A percentile compares a stretch with the other conserved stretches of the same genome.
These are phyloP conservation scores for Microbotryomycetes sp. DNA, from an alignment of 1,284 basidiomycete species.

Conservation along the genomic window DNA sequence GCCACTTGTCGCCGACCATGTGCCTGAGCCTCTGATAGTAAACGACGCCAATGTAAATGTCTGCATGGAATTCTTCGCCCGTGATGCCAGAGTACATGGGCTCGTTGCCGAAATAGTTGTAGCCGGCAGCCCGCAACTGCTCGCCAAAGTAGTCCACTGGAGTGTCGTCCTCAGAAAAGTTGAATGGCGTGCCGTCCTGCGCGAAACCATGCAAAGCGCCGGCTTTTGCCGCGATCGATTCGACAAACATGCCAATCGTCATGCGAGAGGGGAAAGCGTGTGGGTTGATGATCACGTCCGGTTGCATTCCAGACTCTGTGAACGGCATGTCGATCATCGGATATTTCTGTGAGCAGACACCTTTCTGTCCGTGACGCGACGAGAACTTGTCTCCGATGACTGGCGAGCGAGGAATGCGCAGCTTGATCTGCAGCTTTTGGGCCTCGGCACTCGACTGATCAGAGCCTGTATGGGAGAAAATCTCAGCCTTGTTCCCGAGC, in stretches of 20 bases:
- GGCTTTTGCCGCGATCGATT: constrained; percentile 97
- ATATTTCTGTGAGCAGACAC: constrained; percentile 99
- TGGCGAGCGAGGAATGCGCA: constrained; percentile 88
- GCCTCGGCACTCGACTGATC: constrained; percentile 81
- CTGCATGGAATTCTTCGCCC: constrained; percentile 93
- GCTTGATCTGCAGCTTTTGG: constrained; percentile 87
- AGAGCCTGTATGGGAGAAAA: constrained; percentile 49
- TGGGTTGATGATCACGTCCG: constrained; percentile 99
- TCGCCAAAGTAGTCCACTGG: constrained; percentile 96
- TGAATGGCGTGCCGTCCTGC: constrained; percentile 97
- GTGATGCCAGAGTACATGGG: constrained; percentile 99
- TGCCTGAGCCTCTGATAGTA: constrained; percentile 98
- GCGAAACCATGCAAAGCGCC: constrained; percentile 97
- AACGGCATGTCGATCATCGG: constrained; percentile 98
- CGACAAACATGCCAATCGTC: constrained; percentile 99
- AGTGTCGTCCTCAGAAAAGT: constrained; percentile 90
- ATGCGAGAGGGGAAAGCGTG: constrained; percentile 99
- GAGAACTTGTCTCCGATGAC: constrained; percentile 99
- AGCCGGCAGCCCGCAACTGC: constrained; percentile 86
- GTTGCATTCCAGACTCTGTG: constrained; percentile 96
- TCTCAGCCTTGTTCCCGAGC: neutral
- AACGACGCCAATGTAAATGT: constrained; percentile 97
- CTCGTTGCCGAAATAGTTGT: constrained; percentile 99
- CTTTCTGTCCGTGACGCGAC: constrained; percentile 97
- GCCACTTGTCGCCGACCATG: constrained; percentile 99